A percentile compares a stretch with the other conserved stretches of the same genome.
Conservation (phyloP, 257 asterid species). For the Solanum corneliomulleri region DNA sequence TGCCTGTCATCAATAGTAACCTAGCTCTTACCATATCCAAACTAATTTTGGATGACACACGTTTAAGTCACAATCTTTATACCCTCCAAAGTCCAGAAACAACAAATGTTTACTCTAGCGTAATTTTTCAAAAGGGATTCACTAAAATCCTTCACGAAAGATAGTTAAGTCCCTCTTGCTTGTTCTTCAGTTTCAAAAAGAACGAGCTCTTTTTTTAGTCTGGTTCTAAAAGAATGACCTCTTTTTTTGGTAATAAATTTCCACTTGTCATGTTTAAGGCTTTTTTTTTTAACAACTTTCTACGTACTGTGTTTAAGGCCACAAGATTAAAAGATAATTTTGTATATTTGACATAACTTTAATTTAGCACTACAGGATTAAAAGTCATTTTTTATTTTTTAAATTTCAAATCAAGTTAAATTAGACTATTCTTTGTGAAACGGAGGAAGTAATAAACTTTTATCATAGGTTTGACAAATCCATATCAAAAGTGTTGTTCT, state of each 20-base stretch:
- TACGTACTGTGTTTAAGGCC: no score
- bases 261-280: rapidly evolving
- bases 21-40: neutral
- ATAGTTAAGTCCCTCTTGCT: neutral
- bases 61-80: neutral
- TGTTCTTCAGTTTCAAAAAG: no score
- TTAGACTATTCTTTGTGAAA: no score
- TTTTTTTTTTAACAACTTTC: no score
- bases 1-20: neutral
- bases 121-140: neutral
- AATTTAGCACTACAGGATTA: no score
- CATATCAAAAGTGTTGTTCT: neutral
- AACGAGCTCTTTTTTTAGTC: no score
- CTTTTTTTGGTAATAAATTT: no score
- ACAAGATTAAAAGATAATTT: no score
- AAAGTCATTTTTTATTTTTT: no score
- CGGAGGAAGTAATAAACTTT: neutral
- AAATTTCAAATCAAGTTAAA: no score
- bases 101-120: neutral
- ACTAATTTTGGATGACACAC: neutral
- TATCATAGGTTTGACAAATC: neutral
- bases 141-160: neutral
- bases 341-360: no score
- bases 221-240: no score
- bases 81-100: neutral